Evolutionary conservation across 768 basidiomycete species (phyloP), one percentile per base, ranked within the genome.

Genomic region (Lentinus tigrinus): DNA sequence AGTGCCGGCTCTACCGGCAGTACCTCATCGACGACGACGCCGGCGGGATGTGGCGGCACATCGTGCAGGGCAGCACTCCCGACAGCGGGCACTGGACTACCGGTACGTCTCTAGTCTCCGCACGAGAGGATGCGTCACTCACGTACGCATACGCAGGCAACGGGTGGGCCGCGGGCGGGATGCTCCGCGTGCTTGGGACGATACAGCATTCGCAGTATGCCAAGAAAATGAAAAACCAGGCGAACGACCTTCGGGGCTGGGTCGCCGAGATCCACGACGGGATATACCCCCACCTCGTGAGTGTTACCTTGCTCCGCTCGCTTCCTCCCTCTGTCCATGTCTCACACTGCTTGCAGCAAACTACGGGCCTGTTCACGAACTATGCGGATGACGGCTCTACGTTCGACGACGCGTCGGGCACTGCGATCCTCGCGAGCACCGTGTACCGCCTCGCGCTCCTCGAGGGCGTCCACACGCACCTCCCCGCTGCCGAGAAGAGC

Each of bases 141-240:
- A 27, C 16, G 31, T 31, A 50, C 17, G 40, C n/a, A n/a, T n/a
- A n/a, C n/a, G 31, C 48, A 89, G 93, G 93, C 0, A 94, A 95
- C 56, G 93, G 77, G 3, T 96, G 94, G 94, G 94, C 89, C 0
- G 91, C 91, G 0, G 88, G 85, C 17, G 93, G 94, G 1, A 93
- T 93, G 81, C 75, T 91, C 10, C 85, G 93, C 6, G 93, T 95
- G 3, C 76, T 89, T 0, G 85, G 82, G 2, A 93, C 91, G 1
- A 86, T 93, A 56, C 76, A 81, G 62, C 73, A 81, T 31, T 89
- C 89, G 0, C 72, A 78, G 48, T 91, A 76, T 59, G 74, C 79
- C 1, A 73, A 73, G 28, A 67, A 71, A 7, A 70, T 91, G 57
- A 67, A 76, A 50, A 72, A 66, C 16, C 74, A 91, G 68, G 81